Base-by-base conservation (phyloP, 257 asterid species). In the Scutellaria minor region DNA sequence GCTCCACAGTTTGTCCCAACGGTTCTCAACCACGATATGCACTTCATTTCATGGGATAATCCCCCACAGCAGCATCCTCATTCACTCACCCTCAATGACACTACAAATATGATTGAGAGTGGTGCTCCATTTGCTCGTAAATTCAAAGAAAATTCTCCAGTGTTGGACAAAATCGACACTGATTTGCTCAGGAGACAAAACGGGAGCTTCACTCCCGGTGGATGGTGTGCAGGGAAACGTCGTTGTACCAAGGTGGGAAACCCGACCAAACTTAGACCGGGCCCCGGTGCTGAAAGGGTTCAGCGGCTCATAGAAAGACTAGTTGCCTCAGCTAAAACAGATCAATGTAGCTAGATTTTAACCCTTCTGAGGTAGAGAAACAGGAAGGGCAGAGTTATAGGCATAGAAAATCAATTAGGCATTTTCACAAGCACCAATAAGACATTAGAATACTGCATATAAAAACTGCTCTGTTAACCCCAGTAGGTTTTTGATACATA, bases 21-120 rank as follows among this genome's bases (percentile, higher is more conserved):
- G 0, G 95, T 88, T 10, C 82, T 89, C 64, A 95, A 92, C 87
- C 97, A 95, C 48, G 99, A 95, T 83, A 88, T 95, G 98, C 98
- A 95, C 83, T 92, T 64, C 41, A 92, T 95, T 41, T 75, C 98
- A 40, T 92, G 99, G 99, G 99, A 95, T 51, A 24, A 2, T 55
- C 99, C 99, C 7, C 99, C 99, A 0, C 81, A 77, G 63, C 98
- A 95, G 77, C 99, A 95, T 70, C 99, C 99, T 0, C 97, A 75
- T 59, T 69, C 72, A 0, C 91, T 95, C 40, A 63, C 83, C 64
- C 37, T 95, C 0, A 92, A 95, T 24, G 90, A 95, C 83, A 90
- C 96, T 9, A 82, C 76, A 24, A 73, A 61, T 45, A 88, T 95
- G 79, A 83, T 88, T 6, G 80, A 71, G 1, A 95, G 99, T 45